Evolutionary conservation across 768 basidiomycete genomes (phyloP).

Genomic region (Mycena metata): DNA sequence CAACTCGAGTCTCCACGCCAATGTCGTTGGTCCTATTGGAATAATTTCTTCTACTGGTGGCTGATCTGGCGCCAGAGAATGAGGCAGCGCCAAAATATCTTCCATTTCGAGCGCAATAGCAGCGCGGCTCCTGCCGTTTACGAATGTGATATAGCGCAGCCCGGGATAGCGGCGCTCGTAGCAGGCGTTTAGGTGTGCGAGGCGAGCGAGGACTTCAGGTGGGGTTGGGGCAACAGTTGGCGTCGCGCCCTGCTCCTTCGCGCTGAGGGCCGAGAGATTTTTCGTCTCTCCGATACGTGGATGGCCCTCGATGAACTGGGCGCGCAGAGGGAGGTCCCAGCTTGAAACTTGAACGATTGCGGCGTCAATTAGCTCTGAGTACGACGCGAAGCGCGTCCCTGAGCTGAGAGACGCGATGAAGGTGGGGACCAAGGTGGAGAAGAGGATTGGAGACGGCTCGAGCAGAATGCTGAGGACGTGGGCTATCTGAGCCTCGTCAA

Average conservation of each 20-base stretch:
- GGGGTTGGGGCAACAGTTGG: slow-evolving; percentile 65
- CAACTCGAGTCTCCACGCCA: slow-evolving; percentile 77
- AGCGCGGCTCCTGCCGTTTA: slow-evolving; percentile 83
- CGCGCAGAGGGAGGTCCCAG: slow-evolving; percentile 67
- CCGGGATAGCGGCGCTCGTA: slow-evolving; percentile 84
- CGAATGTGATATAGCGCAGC: slow-evolving; percentile 92
- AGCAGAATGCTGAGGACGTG: slow-evolving; percentile 46
- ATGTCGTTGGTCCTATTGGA: slow-evolving; percentile 53
- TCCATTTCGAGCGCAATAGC: slow-evolving; percentile 88
- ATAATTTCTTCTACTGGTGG: slow-evolving; percentile 54
- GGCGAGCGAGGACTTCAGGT: slow-evolving; percentile 78
- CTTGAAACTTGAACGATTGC: slow-evolving; percentile 62
- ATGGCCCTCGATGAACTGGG: slow-evolving; percentile 84
- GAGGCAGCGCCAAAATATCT: slow-evolving; percentile 65
- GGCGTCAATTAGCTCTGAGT: slow-evolving; percentile 68
- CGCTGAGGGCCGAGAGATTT: slow-evolving; percentile 81
- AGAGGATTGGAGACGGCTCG: slow-evolving; percentile 76
- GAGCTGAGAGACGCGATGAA: slow-evolving; percentile 52
- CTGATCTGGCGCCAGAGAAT: slow-evolving; percentile 61
- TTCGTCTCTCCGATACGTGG: slow-evolving; percentile 90
- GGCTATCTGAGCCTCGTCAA: slow-evolving; percentile 51
- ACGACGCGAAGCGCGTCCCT: slow-evolving; percentile 51
- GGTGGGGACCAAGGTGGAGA: slow-evolving; percentile 65
- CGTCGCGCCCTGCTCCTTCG: slow-evolving; percentile 79
- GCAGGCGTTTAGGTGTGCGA: slow-evolving; percentile 80